phyloP scores from a whole-genome alignment of 1,139 yeast genomes.

The Yamadazyma sp. region DNA sequence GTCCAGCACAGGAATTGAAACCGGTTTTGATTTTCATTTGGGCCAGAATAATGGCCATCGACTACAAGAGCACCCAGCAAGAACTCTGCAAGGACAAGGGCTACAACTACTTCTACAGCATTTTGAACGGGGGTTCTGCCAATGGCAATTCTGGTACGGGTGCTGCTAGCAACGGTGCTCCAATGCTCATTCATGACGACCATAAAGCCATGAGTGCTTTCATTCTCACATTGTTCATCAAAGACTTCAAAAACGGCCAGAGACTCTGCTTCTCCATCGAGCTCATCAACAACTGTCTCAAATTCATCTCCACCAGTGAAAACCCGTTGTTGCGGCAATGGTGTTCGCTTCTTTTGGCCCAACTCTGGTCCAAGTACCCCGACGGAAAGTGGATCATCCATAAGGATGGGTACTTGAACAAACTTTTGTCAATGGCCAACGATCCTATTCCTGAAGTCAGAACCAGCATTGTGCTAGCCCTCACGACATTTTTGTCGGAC shows the following conservation, averaged over 20 bases:
- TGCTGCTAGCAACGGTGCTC: constrained; percentile 4
- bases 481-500: constrained; percentile 68
- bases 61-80: constrained; percentile 84
- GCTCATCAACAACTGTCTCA: constrained; percentile 65
- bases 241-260: constrained; percentile 80
- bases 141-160: constrained; percentile 20
- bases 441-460: constrained; percentile 97
- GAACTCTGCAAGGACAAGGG: constrained; percentile 92
- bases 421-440: constrained; percentile 56
- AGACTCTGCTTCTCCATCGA: constrained; percentile 75
- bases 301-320: constrained; percentile 69
- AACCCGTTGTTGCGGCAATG: constrained; percentile 88
- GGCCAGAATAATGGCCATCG: constrained; percentile 98
- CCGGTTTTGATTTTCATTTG: constrained; percentile 94
- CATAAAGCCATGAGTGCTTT: constrained; percentile 97
- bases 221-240: constrained; percentile 77
- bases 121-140: constrained; percentile 42
- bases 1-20: constrained; percentile 93
- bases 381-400: constrained; percentile 76
- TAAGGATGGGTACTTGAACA: constrained; percentile 62
- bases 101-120: constrained; percentile 80
- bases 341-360: constrained; percentile 80
- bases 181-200: constrained; percentile 57
- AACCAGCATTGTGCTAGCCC: constrained; percentile 75
- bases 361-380: constrained; percentile 69